Base-by-base conservation (phyloP, 345 rosid species). In the Populus pruinosa region DNA sequence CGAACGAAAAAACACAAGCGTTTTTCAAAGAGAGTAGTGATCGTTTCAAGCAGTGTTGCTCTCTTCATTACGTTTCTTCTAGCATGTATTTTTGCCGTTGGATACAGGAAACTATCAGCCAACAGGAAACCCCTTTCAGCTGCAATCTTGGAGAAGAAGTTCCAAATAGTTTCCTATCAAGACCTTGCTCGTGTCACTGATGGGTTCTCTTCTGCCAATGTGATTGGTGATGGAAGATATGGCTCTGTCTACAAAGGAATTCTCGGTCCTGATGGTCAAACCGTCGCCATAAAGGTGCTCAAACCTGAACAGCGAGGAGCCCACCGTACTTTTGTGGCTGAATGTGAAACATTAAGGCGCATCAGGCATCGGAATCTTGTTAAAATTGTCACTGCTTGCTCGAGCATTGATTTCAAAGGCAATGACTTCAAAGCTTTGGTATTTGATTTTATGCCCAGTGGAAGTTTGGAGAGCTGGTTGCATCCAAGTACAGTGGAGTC, bases 381-480 rank as follows among this genome's bases (percentile, higher is more conserved):
- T 8, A 76, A 69, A 38, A 33, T 80, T 44, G 25, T 75, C 35
- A 70, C 72, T 9, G 76, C 25, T 36, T 71, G 76, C 61, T 76
- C 79, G 21, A 39, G 67, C 39, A 35, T 50, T 9, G 79, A 80
- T 43, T 35, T 65, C 23, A 76, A 53, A 38, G 62, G 55, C 25
- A 71, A 75, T 7, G 78, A 74, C 13, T 80, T 80, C 75, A 80
- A 74, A 70, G 82, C 82, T 70, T 38, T 80, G 0, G 76, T 80
- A 13, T 80, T 67, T 44, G 78, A 74, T 23, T 80, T 23, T 66
- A 75, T 75, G 76, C 43, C 5, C 36, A 3, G 36, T 33, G 82
- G 79, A 27, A 80, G 78, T 43, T 50, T 80, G 41, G 78, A 75
- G 6, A 38, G 27, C 39, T 80, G 82, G 79, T 35, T 80, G 62